Conservation (phyloP, 2,329 filamentous ascomycete species). For the Xylaria sp. region DNA sequence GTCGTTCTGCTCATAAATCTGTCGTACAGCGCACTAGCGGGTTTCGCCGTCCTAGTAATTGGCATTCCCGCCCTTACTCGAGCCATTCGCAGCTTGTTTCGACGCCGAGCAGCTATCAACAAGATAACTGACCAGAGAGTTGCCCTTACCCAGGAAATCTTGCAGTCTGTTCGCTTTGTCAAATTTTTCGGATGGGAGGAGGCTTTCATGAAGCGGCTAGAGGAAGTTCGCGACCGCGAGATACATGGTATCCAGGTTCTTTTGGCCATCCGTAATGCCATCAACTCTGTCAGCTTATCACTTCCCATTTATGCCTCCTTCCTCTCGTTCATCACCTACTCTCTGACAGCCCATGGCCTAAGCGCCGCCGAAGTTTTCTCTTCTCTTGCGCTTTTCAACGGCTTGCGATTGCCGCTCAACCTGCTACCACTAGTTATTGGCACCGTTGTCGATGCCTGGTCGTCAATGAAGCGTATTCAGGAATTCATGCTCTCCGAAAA, state of each 20-base stretch:
- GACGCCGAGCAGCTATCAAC: constrained; percentile 83
- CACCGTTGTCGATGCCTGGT: constrained; percentile 89
- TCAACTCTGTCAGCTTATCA: constrained; percentile 85
- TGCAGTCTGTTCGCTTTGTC: constrained; percentile 91
- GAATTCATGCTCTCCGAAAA: constrained; percentile 91
- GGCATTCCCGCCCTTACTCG: constrained; percentile 81
- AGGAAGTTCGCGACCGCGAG: constrained; percentile 78
- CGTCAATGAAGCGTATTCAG: constrained; percentile 85
- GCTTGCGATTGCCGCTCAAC: constrained; percentile 88
- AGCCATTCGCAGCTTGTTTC: constrained; percentile 81
- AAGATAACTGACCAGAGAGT: constrained; percentile 94
- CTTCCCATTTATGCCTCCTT: constrained; percentile 95
- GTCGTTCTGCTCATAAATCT: constrained; percentile 86
- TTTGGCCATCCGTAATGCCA: constrained; percentile 83
- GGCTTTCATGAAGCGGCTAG: constrained; percentile 82
- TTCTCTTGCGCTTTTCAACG: constrained; percentile 92
- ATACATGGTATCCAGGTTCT: constrained; percentile 86
- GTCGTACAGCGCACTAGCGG: constrained; percentile 88
- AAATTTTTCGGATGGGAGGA: constrained; percentile 98
- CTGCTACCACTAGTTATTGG: constrained; percentile 88
- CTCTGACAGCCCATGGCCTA: constrained; percentile 73
- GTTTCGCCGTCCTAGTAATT: constrained; percentile 83
- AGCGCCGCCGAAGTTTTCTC: constrained; percentile 87
- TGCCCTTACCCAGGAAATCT: constrained; percentile 88
- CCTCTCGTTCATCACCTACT: constrained; percentile 89